Conservation (phyloP, 208 protist genomes). For the Acanthamoeba sp. region DNA sequence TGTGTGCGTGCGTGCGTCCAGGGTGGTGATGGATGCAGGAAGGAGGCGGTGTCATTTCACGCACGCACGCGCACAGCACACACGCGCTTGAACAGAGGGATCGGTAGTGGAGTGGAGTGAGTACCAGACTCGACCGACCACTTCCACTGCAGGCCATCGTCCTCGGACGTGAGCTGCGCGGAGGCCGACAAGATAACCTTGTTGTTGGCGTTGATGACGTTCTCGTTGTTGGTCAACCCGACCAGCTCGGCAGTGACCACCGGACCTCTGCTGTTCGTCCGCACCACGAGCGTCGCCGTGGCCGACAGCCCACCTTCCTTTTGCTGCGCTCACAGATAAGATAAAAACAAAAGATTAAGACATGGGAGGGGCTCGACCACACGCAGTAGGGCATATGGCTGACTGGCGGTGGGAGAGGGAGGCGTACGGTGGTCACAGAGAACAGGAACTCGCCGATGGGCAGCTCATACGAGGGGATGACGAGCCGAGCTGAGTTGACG, state of each 20-base stretch:
- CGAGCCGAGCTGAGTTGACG: not conserved
- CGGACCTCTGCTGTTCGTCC: not conserved
- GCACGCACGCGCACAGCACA: not conserved
- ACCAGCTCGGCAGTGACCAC: not conserved
- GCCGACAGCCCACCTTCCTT: not conserved
- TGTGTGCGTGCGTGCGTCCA: no score
- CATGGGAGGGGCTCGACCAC: no score
- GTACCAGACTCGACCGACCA: constrained; percentile 37
- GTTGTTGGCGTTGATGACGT: constrained; percentile 9
- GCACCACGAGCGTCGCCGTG: not conserved
- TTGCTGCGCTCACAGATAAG: not conserved
- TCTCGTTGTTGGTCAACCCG: not conserved
- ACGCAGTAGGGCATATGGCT: no score
- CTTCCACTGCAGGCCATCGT: not conserved
- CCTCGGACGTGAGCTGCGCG: not conserved
- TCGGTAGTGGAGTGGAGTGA: not conserved
- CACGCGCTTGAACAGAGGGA: no score
- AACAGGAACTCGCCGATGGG: constrained; percentile 59
- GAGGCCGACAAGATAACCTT: constrained; percentile 1
- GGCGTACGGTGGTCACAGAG: not conserved
- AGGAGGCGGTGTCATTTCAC: not conserved
- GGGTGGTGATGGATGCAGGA: not conserved
- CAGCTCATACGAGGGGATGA: constrained; percentile 62
- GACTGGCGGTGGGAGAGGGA: not conserved
- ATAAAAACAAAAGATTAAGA: not conserved